Evolutionary conservation across 352 stramenopile species (phyloP), one percentile per base, ranked within the genome.

Genomic region (Phytophthora pisi): DNA sequence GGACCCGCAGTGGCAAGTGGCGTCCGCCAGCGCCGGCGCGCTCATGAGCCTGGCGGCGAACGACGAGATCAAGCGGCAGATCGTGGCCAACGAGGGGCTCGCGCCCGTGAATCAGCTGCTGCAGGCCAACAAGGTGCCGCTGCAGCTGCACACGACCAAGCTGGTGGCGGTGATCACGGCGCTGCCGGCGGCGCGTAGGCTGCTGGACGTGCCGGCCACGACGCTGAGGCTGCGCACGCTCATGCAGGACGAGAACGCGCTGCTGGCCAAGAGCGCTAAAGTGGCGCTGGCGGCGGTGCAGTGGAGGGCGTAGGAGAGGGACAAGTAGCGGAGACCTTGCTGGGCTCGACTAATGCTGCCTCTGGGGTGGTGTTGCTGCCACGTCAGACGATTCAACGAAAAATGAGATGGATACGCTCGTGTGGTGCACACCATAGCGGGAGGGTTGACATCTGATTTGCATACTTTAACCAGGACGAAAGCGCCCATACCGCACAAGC

Each of bases 111-210:
- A 89, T 46, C 78, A 88, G 51, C 62, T 93, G 38, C 70, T 94
- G 64, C 74, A 91, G 70, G 77, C 82, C 53, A 68, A 77, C 57
- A 84, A 82, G 51, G 53, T 74, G 38, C 70, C 81, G 34, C 63
- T 92, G 47, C 82, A 91, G 64, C 68, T 94, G 52, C 90, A 91
- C 65, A 70, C 76, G 15, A 64, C 83, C 43, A 92, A 94, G 62
- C 60, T 94, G 28, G 68, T 92, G 47, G 70, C 82, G 4, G 74
- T 84, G 38, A 68, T 92, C 53, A 78, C 84, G 31, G 78, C 86
- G 55, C 81, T 85, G 36, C 86, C 86, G 23, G 69, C 74, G 6
- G 86, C 84, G 30, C 69, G 86, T 4, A 57, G 67, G 9, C 51
- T 77, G 53, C 75, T 92, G 42, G 80, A 87, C 54, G 68, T 85